Percentiles rank a stretch among this genome's conserved stretches.
Evolutionary conservation across 768 basidiomycete species (phyloP).

Genomic region (Boletus rufocinnamomeus): DNA sequence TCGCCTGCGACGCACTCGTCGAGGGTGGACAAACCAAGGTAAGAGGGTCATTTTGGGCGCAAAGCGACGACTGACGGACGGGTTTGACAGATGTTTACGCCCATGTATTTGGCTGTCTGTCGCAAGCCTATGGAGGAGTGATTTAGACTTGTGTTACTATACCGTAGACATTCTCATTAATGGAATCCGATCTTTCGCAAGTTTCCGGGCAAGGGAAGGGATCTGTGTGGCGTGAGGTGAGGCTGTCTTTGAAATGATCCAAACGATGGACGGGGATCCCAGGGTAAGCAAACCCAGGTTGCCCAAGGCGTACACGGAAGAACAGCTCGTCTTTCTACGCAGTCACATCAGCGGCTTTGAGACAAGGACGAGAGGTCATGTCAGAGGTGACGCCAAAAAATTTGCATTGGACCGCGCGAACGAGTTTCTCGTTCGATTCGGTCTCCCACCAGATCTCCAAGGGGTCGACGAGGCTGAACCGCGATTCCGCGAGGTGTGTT

Average conservation of each 20-base stretch:
- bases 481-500: slow-evolving; percentile 58
- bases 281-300: slow-evolving; percentile 66
- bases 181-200: slow-evolving; percentile 33
- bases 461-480: slow-evolving; percentile 59
- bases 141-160: background rate
- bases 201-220: slow-evolving; percentile 16
- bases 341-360: slow-evolving; percentile 58
- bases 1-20: slow-evolving; percentile 78
- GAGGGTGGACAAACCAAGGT: slow-evolving; percentile 87
- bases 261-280: slow-evolving; percentile 52
- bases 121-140: slow-evolving; percentile 46
- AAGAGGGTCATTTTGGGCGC: slow-evolving; percentile 20
- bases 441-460: slow-evolving; percentile 55
- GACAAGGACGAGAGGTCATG: slow-evolving; percentile 55
- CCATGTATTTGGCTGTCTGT: slow-evolving; percentile 76
- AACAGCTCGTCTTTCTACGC: slow-evolving; percentile 59
- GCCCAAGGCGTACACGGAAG: slow-evolving; percentile 65
- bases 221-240: slow-evolving; percentile 25
- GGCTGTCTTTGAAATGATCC: slow-evolving; percentile 7
- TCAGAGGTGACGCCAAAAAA: slow-evolving; percentile 69
- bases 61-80: background rate
- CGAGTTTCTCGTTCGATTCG: slow-evolving; percentile 61
- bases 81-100: slow-evolving; percentile 70
- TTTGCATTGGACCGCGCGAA: slow-evolving; percentile 63
- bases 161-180: background rate